phyloP scores from a whole-genome alignment of 1,284 basidiomycete genomes.

The Trichosporon inkin region DNA sequence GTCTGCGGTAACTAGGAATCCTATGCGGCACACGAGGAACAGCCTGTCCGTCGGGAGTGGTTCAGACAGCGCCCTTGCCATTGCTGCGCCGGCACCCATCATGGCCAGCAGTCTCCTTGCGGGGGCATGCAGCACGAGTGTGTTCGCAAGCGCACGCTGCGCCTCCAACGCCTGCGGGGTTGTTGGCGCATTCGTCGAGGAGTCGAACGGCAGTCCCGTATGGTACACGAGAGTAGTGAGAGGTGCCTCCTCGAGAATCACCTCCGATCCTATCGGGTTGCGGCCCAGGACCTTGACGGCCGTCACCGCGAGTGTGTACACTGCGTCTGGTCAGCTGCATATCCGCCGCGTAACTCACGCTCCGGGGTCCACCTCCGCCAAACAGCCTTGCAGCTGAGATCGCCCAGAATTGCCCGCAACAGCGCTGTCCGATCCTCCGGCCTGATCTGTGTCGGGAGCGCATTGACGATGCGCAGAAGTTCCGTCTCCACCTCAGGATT shows the following conservation, averaged over 20 bases:
- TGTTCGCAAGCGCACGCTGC: constrained; percentile 37
- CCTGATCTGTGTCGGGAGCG: constrained; percentile 51
- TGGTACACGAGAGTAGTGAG: constrained; percentile 37
- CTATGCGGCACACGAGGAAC: constrained; percentile 43
- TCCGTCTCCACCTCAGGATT: constrained; percentile 6
- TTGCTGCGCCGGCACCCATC: constrained; percentile 26
- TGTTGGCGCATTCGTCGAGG: not conserved
- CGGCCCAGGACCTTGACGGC: constrained; percentile 73
- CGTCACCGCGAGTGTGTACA: constrained; percentile 56
- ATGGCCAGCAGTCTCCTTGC: constrained; percentile 29
- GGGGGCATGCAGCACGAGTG: constrained; percentile 35
- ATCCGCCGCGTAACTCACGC: constrained; percentile 23
- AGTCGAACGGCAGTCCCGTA: constrained; percentile 28
- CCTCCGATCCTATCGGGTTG: constrained; percentile 63
- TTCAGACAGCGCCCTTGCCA: constrained; percentile 32
- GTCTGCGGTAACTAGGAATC: constrained; percentile 42
- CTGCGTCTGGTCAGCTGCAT: constrained; percentile 20
- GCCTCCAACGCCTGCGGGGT: constrained; percentile 28
- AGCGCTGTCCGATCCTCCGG: constrained; percentile 50
- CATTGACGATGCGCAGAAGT: constrained; percentile 23
- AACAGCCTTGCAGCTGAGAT: constrained; percentile 56
- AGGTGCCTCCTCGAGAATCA: constrained; percentile 53
- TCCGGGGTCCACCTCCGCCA: constrained; percentile 33
- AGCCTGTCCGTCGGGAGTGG: constrained; percentile 28
- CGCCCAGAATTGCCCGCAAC: constrained; percentile 59